phyloP scores from a whole-genome alignment of 1,284 basidiomycete genomes.

The Chondrostereum purpureum region DNA sequence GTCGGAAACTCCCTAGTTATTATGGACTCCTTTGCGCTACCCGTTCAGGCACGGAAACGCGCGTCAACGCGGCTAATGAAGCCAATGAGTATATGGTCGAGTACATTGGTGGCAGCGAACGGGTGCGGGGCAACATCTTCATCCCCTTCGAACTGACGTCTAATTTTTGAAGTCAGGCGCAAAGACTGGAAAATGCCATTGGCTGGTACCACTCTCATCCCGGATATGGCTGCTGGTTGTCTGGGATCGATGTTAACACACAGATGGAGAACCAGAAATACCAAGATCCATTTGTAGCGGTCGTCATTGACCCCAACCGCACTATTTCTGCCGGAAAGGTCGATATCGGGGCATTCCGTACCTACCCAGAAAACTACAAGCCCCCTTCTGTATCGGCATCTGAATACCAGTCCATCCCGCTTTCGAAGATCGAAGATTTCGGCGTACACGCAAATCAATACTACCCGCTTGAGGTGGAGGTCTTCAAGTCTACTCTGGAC shows the following conservation, averaged over 20 bases:
- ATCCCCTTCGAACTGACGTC: conserved; percentile 2
- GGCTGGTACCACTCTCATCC: conserved; percentile 99
- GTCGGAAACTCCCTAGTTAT: conserved; percentile 83
- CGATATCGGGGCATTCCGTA: conserved; percentile 97
- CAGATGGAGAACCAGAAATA: conserved; percentile 93
- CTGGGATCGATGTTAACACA: conserved; percentile 94
- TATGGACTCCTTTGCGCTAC: conserved; percentile 94
- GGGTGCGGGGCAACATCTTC: conserved; percentile 37
- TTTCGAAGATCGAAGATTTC: conserved; percentile 94
- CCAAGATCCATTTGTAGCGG: conserved; percentile 95
- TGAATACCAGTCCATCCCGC: conserved; percentile 92
- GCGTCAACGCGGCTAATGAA: conserved; percentile 94
- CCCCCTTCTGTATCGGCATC: conserved; percentile 65
- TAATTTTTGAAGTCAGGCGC: conserved; percentile 44
- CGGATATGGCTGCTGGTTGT: conserved; percentile 96
- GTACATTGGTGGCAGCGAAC: conserved; percentile 75
- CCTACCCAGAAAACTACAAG: conserved; percentile 89
- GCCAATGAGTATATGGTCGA: conserved; percentile 99
- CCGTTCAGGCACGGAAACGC: conserved; percentile 98
- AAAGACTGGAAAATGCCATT: conserved; percentile 81
- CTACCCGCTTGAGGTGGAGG: conserved; percentile 89
- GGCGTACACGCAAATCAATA: conserved; percentile 98
- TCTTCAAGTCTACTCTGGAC: conserved; percentile 90
- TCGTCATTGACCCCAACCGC: conserved; percentile 97
- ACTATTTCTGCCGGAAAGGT: conserved; percentile 97